phyloP scores from a whole-genome alignment of 768 basidiomycete genomes.

The Tephrocybe sp. region DNA sequence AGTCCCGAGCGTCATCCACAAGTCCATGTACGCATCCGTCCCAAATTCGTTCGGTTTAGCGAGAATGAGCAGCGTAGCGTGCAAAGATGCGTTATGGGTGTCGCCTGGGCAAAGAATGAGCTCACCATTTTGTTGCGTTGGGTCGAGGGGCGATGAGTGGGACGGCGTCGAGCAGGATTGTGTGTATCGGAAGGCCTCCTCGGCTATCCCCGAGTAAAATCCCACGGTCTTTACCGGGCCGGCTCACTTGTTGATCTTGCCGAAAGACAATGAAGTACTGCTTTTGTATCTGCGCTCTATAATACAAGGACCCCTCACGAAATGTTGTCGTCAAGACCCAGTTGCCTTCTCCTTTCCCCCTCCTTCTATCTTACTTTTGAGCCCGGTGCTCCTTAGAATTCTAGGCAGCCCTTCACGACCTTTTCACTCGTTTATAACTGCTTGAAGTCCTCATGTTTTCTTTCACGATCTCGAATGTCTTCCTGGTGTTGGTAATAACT shows the following conservation, averaged over 20 bases:
- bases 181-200: conserved; percentile 20
- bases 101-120: conserved; percentile 8
- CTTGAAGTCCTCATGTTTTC: conserved; percentile 16
- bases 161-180: conserved; percentile 30
- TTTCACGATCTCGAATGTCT: conserved; percentile 8
- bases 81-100: not conserved
- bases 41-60: conserved; percentile 22
- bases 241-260: not conserved
- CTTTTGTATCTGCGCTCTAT: conserved; percentile 15
- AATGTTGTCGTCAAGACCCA: conserved; percentile 11
- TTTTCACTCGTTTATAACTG: conserved; percentile 12
- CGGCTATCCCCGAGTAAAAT: conserved; percentile 27
- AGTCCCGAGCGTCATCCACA: conserved; percentile 31
- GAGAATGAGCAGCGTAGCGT: conserved; percentile 11
- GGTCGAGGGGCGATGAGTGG: conserved; percentile 37
- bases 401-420: conserved; percentile 8
- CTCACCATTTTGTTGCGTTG: conserved; percentile 42
- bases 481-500: conserved; percentile 22
- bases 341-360: conserved; percentile 12
- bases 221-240: conserved; percentile 21
- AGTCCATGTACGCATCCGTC: conserved; percentile 34
- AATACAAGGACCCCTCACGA: not conserved
- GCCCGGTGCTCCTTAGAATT: conserved; percentile 32
- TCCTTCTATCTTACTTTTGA: conserved; percentile 17
- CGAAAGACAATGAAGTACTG: conserved; percentile 12